Evolutionary conservation across 345 rosid genomes (phyloP), one percentile per base, ranked within the genome.

Genomic region (Mangifera indica): DNA sequence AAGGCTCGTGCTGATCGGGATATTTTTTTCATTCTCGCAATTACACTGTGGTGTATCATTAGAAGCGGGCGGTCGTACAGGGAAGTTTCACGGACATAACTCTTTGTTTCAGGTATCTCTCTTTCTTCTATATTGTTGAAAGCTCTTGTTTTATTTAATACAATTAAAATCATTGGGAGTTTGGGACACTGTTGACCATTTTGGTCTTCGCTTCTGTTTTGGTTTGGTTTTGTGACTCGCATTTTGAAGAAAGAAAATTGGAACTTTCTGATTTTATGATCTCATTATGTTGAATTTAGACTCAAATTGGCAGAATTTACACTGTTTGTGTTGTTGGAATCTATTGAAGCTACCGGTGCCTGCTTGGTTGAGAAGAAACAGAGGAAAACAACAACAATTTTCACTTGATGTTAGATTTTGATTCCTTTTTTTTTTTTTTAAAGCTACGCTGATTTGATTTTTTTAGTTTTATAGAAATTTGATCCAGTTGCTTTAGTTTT

Each of bases 111-210:
- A 56, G 74, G 79, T 75, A 26, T 34, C 11, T 29, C 42, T 42
- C 68, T 44, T 46, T 57, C 51, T 32, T 22, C 20, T 5, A 57
- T 65, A 63, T 40, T 48, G 52, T 34, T 46, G 15, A 13, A 60
- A 46, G 24, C 10, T 48, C 64, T 22, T 21, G 7, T 26, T 66
- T 25, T 40, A 55, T n/a, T n/a, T n/a, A n/a, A 10, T 20, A 52
- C 2, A 42, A 73, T 68, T 57, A 5, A 45, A n/a, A n/a, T n/a
- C n/a, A n/a, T n/a, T n/a, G n/a, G n/a, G n/a, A n/a, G n/a, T n/a
- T 58, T 42, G 24, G 29, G 13, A 12, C 66, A 34, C 21, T 8
- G 60, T 68, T 80, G 63, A 60, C 82, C 56, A 25, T 63, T 56
- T 48, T 49, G 58, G 54, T 65, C 59, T 13, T 37, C 18, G 13